Evolutionary conservation across 2,329 filamentous ascomycete species (phyloP).

Genomic region (Atkinsonella texensis): DNA sequence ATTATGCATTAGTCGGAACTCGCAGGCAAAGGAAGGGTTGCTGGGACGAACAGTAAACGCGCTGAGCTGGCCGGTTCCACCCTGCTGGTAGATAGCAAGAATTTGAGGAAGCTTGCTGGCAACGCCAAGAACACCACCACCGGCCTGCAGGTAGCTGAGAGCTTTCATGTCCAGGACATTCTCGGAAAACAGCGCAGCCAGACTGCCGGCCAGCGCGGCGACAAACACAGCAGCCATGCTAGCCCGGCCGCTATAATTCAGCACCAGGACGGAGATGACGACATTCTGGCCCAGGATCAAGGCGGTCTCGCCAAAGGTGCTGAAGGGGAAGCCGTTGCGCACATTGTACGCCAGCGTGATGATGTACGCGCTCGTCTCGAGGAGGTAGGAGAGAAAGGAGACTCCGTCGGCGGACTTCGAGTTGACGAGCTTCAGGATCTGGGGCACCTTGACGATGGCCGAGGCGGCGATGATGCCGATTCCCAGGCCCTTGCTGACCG

Average conservation of each 20-base stretch:
- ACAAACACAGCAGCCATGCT: conserved; percentile 65
- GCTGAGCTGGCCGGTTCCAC: conserved; percentile 87
- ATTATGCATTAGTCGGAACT: background rate
- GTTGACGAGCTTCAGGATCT: conserved; percentile 82
- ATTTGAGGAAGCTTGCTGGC: conserved; percentile 95
- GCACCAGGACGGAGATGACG: conserved; percentile 72
- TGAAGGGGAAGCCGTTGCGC: conserved; percentile 86
- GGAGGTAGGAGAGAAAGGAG: conserved; percentile 79
- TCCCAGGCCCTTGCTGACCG: conserved; percentile 82
- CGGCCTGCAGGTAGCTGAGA: conserved; percentile 68
- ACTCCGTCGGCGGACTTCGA: conserved; percentile 75
- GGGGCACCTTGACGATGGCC: conserved; percentile 88
- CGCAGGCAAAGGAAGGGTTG: background rate
- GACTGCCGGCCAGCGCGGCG: conserved; percentile 57
- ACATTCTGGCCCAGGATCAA: conserved; percentile 90
- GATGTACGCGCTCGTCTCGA: conserved; percentile 80
- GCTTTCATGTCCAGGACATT: conserved; percentile 52
- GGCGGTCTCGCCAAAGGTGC: conserved; percentile 90
- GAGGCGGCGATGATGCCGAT: conserved; percentile 87
- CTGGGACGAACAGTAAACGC: conserved; percentile 69
- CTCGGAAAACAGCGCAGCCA: conserved; percentile 58
- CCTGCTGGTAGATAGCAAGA: conserved; percentile 68
- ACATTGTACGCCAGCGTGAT: conserved; percentile 88
- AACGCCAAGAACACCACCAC: conserved; percentile 70
- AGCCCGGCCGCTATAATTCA: conserved; percentile 65